Evolutionary conservation across 768 basidiomycete species (phyloP), one percentile per base, ranked within the genome.

Genomic region (Lyophyllum shimeji): DNA sequence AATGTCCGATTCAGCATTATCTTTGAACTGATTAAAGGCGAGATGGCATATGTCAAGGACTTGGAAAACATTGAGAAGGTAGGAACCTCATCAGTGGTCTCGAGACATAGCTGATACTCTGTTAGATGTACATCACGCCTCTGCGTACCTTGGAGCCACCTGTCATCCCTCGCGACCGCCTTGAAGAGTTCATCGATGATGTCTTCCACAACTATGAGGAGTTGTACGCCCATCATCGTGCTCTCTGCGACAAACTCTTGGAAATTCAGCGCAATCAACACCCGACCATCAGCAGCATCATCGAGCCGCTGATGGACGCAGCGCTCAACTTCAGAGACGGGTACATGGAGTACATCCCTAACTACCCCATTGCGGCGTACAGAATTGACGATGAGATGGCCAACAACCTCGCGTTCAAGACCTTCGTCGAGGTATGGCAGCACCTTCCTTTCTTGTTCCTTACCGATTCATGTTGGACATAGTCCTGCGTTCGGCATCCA

Each of bases 31-130:
- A 96, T 97, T 70, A 92, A 96, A 70, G 90, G 91, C 60, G 94
- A 97, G 70, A 96, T 96, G 93, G 84, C 86, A 24, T 97, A 95
- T 66, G 94, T 96, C 24, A 90, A 87, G 63, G 94, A 97, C 76
- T 71, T 97, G 56, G 90, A 94, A 70, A 89, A 87, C 53, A 88
- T 97, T 44, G 87, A 89, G 57, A 76, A 76, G 58, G 93, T 94
- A 63, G 11, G 84, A 65, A 9, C 13, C 31, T n/a, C 42, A 2
- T 13, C 24, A 34, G 59, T 52, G 8, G 37, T 49, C 20, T 17
- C 13, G 51, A 21, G 29, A 24, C 12, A 29, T 31, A 27, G 17
- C 25, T 34, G 18, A 55, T 37, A 0, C 18, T 44, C 55, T 53
- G 21, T 34, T 57, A 95, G 90, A 88, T 97, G 72, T 97, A 90